Conservation (phyloP, 371 early-diverging fungal species). For the Mucor irregularis region DNA sequence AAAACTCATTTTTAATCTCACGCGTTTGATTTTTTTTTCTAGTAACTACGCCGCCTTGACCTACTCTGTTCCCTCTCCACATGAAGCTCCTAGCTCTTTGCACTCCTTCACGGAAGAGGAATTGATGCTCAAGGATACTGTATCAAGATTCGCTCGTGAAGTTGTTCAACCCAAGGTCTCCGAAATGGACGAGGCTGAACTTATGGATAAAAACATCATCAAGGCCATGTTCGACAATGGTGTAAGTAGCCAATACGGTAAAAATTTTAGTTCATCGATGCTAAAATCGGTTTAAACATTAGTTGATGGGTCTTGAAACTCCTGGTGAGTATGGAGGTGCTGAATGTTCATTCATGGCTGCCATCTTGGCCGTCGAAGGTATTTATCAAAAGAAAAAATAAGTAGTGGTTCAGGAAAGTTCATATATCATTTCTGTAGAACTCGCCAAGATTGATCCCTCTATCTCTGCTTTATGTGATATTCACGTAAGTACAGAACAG, state of each 20-base stretch:
- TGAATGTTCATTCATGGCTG: slow-evolving; percentile 87
- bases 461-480: slow-evolving; percentile 91
- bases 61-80: slow-evolving; percentile 41
- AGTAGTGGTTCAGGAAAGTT: not conserved
- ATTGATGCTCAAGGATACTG: slow-evolving; percentile 67
- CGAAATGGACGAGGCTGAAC: slow-evolving; percentile 94
- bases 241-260: slow-evolving; percentile 45
- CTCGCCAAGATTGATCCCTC: slow-evolving; percentile 96
- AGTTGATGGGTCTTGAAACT: slow-evolving; percentile 97
- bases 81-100: slow-evolving; percentile 46
- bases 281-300: not conserved
- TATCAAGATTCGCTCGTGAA: slow-evolving; percentile 80
- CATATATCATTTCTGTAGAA: slow-evolving; percentile 47
- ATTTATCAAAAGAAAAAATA: not conserved
- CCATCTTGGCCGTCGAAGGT: slow-evolving; percentile 90
- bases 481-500: slow-evolving; percentile 63
- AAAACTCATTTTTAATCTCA: not conserved
- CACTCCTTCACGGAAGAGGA: slow-evolving; percentile 72
- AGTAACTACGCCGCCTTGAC: slow-evolving; percentile 29
- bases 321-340: slow-evolving; percentile 81
- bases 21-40: not conserved
- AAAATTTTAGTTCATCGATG: not conserved
- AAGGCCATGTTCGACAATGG: slow-evolving; percentile 90
- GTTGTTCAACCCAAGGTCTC: slow-evolving; percentile 81
- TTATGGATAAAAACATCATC: slow-evolving; percentile 78